Evolutionary conservation across 768 basidiomycete genomes (phyloP).

Genomic region (Tricholoma sp.): DNA sequence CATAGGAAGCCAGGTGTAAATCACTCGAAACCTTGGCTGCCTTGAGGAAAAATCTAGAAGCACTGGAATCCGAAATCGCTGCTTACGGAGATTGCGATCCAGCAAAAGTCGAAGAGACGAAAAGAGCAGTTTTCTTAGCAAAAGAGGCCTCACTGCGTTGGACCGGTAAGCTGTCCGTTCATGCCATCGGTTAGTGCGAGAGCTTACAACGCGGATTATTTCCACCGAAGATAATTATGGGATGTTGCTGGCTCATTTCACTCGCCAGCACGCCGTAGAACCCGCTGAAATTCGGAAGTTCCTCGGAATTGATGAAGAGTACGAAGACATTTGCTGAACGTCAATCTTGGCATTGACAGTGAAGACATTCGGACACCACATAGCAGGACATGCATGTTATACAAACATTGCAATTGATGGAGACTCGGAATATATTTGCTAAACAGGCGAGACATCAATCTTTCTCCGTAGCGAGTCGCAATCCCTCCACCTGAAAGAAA

Average conservation of each 20-base stretch:
- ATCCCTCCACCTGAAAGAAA: slow-evolving; percentile 10
- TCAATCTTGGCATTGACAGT: slow-evolving; percentile 1
- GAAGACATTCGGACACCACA: no score
- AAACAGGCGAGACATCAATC: slow-evolving; percentile 1
- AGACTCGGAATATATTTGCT: no score
- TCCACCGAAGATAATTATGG: slow-evolving; percentile 59
- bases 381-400: neutral
- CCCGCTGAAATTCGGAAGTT: slow-evolving; percentile 60
- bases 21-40: slow-evolving; percentile 45
- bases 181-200: neutral
- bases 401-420: no score
- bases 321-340: slow-evolving; percentile 61
- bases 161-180: slow-evolving; percentile 64
- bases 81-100: slow-evolving; percentile 87
- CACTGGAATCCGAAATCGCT: slow-evolving; percentile 62
- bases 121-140: slow-evolving; percentile 64
- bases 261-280: slow-evolving; percentile 54
- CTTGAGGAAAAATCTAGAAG: slow-evolving; percentile 42
- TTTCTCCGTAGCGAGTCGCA: slow-evolving; percentile 12
- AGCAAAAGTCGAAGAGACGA: slow-evolving; percentile 71
- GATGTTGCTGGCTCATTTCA: slow-evolving; percentile 60
- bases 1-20: slow-evolving; percentile 52
- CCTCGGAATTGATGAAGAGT: slow-evolving; percentile 65
- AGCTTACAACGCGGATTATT: neutral
- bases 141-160: slow-evolving; percentile 82